A percentile compares a stretch with the other conserved stretches of the same genome.
phyloP scores from a whole-genome alignment of 768 basidiomycete genomes.

The Naganishia antarctica region DNA sequence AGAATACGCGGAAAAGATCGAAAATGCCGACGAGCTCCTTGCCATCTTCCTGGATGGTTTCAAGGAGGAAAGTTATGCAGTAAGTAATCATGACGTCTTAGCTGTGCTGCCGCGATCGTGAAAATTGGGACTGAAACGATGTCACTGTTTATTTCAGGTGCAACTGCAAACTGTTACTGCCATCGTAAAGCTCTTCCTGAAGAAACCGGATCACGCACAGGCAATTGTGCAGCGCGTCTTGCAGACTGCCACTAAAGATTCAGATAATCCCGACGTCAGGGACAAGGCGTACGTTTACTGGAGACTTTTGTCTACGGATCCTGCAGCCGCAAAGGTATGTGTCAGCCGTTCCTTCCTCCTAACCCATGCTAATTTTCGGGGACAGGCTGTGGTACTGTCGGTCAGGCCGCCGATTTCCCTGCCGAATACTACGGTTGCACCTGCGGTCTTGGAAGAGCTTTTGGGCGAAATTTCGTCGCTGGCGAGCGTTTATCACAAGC shows the following conservation, averaged over 20 bases:
- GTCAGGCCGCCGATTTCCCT: conserved; percentile 89
- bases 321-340: conserved; percentile 83
- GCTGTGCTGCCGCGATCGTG: conserved; percentile 53
- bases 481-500: conserved; percentile 96
- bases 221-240: conserved; percentile 85
- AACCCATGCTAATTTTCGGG: too few species aligned
- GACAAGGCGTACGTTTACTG: conserved; percentile 98
- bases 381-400: conserved; percentile 76
- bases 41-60: conserved; percentile 86
- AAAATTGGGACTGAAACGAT: background rate
- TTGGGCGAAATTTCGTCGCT: conserved; percentile 80
- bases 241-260: conserved; percentile 91
- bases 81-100: conserved; percentile 47
- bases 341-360: too few species aligned
- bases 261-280: conserved; percentile 91
- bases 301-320: conserved; percentile 89
- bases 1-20: conserved; percentile 94
- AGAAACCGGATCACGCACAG: conserved; percentile 89
- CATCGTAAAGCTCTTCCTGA: conserved; percentile 92
- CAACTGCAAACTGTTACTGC: conserved; percentile 68
- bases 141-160: conserved; percentile 53
- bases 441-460: conserved; percentile 82
- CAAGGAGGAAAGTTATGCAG: conserved; percentile 86
- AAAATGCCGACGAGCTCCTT: conserved; percentile 90
- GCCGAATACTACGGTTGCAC: conserved; percentile 81